Base-by-base conservation (phyloP, 2,329 filamentous ascomycete species). In the Colletotrichum horii region DNA sequence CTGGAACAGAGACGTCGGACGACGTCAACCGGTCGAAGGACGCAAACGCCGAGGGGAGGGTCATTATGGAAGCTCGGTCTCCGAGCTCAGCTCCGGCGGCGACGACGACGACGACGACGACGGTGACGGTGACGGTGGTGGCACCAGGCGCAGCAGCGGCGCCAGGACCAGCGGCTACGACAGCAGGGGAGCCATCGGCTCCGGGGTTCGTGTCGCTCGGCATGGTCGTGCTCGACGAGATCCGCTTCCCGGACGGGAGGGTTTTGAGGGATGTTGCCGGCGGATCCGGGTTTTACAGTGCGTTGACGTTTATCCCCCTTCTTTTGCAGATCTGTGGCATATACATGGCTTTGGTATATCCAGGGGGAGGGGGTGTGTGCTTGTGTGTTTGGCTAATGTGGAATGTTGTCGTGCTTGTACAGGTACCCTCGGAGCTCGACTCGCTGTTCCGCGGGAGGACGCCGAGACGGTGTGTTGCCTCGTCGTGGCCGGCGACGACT, bases 341-440 rank as follows among this genome's bases (percentile, higher is more conserved):
- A 3, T 48, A 22, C 43, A 52, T 24, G 6, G 12, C 43, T 22
- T 52, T 52, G 43, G 43, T 52, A 52, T 22, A 8, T 52, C n/a
- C n/a, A 52, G n/a, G 43, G 43, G n/a, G 0, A 3, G 43, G 43
- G 43, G 43, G 43, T n/a, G 16, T n/a, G 8, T 38, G 36, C 11
- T 19, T 6, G 6, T 48, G 43, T 48, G 0, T 30, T 58, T 1
- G 55, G 55, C 8, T 36, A 8, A 30, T 34, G 3, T 28, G 38
- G 66, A 15, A 22, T 58, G 28, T 66, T 52, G 3, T 16, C 12
- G 52, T 28, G 19, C 15, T 60, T 6, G 19, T 61, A 22, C 48
- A 76, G 75, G 61, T 43, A 75, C 75, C 4, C 71, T 75, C 22
- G 75, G 75, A 32, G 71, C 75, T 11, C 66, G 71, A 4, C 67